Base-by-base conservation (phyloP, 1,284 basidiomycete genomes). In the Cutaneotrichosporon cavernicola region DNA sequence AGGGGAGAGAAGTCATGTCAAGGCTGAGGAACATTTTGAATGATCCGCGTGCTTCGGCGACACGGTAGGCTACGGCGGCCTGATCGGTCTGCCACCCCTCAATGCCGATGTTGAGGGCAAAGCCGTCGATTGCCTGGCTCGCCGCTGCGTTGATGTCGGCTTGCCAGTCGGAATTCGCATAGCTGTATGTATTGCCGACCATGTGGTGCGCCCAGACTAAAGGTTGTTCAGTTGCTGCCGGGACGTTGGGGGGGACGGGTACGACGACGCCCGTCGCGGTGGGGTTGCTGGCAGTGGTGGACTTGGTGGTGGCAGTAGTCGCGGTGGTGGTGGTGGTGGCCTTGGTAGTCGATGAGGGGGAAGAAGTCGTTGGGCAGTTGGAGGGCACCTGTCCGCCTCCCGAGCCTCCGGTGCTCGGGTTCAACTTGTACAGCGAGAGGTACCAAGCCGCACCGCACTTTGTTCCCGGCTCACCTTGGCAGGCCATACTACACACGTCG, bases 11-110 rank as follows among this genome's bases (percentile, higher is more conserved):
- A 2, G 73, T 72, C 64, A 79, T 72, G 67, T 79, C 77, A 57
- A 79, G 69, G 8, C 76, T 74, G 31, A 92, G 75, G 81, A 91
- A 92, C 63, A 92, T 79, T 76, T 90, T 89, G 83, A 92, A 92
- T 65, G 46, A 74, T 70, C 47, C 76, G 69, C 8, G 76, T 71
- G 72, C 63, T 9, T 84, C 82, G 16, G 76, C 76, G 0, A 84
- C 84, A 1, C 76, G 74, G 72, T 85, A 92, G 81, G 89, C 90
- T 64, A 87, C 84, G 16, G 82, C 80, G 7, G 90, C 85, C 60
- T 86, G 84, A 57, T 79, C 82, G 50, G 84, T 79, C 73, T 90
- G 85, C 88, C 89, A 92, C 31, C 77, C 73, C 71, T 91, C 89
- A 0, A 72, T 75, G 22, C 90, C 88, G 36, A 88, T 81, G 71